Evolutionary conservation across 1,284 basidiomycete species (phyloP).

Genomic region (Ceratobasidium sp.): DNA sequence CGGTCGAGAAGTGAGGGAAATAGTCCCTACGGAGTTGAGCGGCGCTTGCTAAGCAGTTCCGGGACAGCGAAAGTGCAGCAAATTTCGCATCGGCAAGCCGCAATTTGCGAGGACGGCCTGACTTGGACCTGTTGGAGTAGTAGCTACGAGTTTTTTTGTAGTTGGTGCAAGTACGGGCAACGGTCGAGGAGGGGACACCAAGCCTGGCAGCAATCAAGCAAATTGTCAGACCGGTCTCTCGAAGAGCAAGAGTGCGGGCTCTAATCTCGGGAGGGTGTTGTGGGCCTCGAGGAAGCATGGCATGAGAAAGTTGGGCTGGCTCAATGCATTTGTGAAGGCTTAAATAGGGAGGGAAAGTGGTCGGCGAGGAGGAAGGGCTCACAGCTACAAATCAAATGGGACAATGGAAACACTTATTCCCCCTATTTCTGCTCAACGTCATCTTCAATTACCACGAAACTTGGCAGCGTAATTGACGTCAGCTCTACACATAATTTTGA

Average conservation of each 20-base stretch:
- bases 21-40: conserved; percentile 3
- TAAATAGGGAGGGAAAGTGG: no score
- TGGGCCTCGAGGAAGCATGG: background rate
- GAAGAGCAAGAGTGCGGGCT: conserved; percentile 1
- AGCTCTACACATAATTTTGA: background rate
- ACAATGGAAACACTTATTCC: background rate
- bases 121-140: background rate
- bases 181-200: conserved; percentile 6
- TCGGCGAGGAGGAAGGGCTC: background rate
- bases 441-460: background rate
- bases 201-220: conserved; percentile 7
- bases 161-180: background rate
- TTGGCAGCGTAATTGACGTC: background rate
- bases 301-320: background rate
- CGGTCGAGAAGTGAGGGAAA: conserved; percentile 10
- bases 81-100: conserved; percentile 12
- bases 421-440: background rate
- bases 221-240: background rate
- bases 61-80: conserved; percentile 4
- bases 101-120: conserved; percentile 10
- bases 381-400: background rate
- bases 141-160: conserved; percentile 3
- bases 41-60: background rate
- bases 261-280: conserved; percentile 10
- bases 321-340: no score